phyloP scores from a whole-genome alignment of 192 early-diverging fungal species.

The Umbelopsis vinacea region DNA sequence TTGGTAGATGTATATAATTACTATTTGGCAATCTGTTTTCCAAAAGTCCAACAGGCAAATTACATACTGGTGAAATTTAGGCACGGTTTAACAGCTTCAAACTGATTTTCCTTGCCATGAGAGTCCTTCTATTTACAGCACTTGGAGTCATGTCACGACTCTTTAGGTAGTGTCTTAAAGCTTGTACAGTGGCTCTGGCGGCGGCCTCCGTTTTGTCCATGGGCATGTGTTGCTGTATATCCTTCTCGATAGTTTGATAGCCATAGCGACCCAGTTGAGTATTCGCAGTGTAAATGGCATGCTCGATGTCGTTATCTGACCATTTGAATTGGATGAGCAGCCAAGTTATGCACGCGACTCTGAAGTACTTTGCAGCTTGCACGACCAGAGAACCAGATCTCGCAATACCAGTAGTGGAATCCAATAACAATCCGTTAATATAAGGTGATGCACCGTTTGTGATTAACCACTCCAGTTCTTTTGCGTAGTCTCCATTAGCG shows the following conservation, averaged over 20 bases:
- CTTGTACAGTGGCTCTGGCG: not conserved
- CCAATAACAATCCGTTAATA: constrained; percentile 2
- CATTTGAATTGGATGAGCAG: constrained; percentile 1
- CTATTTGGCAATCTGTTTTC: not conserved
- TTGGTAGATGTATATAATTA: constrained; percentile 13
- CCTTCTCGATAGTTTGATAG: not conserved
- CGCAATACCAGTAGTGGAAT: not conserved
- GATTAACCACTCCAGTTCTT: constrained; percentile 27
- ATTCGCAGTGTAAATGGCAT: not conserved
- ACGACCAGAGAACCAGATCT: constrained; percentile 26
- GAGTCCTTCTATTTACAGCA: not conserved
- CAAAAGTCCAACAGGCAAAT: not conserved
- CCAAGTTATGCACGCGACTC: constrained; percentile 27
- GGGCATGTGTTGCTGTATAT: too few relatives aligned
- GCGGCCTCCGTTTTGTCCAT: not conserved
- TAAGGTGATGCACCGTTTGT: not conserved
- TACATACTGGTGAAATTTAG: not conserved
- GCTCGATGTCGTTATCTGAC: not conserved
- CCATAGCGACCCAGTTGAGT: not conserved
- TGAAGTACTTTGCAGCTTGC: constrained; percentile 40
- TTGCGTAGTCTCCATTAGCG: constrained; percentile 36
- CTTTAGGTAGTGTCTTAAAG: not conserved
- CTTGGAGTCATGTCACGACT: not conserved
- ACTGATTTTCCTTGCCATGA: constrained; percentile 3
- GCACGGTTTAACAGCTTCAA: not conserved